phyloP scores from a whole-genome alignment of 805 yeast genomes.

The Candida bentonensis region DNA sequence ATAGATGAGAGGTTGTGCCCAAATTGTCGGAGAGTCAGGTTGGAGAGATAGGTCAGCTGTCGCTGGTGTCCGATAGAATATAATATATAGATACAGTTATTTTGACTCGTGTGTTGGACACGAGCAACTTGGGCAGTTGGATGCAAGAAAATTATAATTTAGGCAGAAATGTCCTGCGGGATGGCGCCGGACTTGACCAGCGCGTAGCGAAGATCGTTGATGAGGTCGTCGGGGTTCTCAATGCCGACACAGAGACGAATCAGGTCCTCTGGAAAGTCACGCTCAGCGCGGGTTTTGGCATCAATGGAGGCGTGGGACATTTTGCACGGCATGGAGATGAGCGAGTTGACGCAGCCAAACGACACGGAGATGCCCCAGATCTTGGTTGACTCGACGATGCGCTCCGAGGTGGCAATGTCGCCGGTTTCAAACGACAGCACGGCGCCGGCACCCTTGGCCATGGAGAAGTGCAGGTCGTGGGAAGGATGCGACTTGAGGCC shows the following conservation, averaged over 20 bases:
- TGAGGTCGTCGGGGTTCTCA: constrained; percentile 67
- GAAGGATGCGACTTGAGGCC: constrained; percentile 76
- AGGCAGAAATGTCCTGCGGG: background rate
- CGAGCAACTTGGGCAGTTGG: background rate
- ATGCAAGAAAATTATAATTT: background rate
- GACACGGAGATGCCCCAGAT: constrained; percentile 84
- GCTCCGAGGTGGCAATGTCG: constrained; percentile 45
- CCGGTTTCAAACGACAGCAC: constrained; percentile 87
- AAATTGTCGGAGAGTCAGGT: background rate
- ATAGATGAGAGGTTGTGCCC: background rate
- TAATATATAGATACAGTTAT: background rate
- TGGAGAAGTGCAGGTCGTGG: constrained; percentile 60
- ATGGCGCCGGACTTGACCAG: constrained; percentile 50
- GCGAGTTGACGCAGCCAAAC: constrained; percentile 86
- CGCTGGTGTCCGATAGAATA: background rate
- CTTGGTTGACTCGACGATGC: constrained; percentile 60
- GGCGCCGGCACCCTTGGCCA: constrained; percentile 78
- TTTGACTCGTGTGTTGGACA: background rate
- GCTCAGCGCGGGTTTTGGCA: constrained; percentile 68
- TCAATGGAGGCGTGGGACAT: constrained; percentile 98
- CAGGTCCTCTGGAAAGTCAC: constrained; percentile 86
- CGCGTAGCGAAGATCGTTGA: constrained; percentile 65
- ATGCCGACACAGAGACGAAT: constrained; percentile 86
- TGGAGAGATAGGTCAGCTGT: too few species aligned
- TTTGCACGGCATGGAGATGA: constrained; percentile 85